Evolutionary conservation across 495 filamentous ascomycete genomes (phyloP).

Genomic region (Neurospora pannonica): DNA sequence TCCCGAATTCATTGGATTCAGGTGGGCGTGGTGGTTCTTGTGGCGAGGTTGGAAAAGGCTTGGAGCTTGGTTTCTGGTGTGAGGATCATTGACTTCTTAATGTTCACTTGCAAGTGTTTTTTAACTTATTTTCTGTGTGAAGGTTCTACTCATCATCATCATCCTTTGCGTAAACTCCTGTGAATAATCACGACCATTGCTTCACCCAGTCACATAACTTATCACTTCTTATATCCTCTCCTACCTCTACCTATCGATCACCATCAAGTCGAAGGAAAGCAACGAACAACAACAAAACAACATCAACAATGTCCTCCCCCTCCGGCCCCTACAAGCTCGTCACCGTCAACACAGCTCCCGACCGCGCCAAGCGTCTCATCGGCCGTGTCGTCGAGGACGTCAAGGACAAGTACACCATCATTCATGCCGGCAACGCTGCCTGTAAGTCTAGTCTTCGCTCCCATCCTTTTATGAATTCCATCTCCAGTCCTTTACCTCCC

Average conservation of each 20-base stretch:
- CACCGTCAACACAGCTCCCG: slow-evolving; percentile 61
- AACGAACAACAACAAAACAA: slow-evolving; percentile 5
- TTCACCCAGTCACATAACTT: background rate
- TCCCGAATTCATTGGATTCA: background rate
- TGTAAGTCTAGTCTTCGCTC: slow-evolving; percentile 31
- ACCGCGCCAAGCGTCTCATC: slow-evolving; percentile 52
- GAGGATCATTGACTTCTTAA: background rate
- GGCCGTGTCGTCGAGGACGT: slow-evolving; percentile 48
- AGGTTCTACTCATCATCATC: background rate
- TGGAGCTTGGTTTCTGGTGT: background rate
- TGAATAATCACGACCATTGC: background rate
- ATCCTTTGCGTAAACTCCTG: background rate
- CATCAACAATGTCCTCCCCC: slow-evolving; percentile 5
- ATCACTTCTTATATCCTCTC: background rate
- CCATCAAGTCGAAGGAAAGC: background rate
- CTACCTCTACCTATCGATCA: background rate
- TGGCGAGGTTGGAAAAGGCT: background rate
- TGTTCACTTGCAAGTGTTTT: background rate
- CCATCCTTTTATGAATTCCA: too few species aligned
- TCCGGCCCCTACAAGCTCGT: slow-evolving; percentile 52
- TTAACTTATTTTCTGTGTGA: background rate
- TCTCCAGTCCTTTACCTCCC: background rate
- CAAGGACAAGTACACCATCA: slow-evolving; percentile 51
- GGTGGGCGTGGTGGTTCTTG: background rate
- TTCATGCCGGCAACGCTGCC: slow-evolving; percentile 49